These are phyloP conservation scores for Oxytropis ochrocephala DNA, from an alignment of 306 rosid species.

Conservation along the genomic window DNA sequence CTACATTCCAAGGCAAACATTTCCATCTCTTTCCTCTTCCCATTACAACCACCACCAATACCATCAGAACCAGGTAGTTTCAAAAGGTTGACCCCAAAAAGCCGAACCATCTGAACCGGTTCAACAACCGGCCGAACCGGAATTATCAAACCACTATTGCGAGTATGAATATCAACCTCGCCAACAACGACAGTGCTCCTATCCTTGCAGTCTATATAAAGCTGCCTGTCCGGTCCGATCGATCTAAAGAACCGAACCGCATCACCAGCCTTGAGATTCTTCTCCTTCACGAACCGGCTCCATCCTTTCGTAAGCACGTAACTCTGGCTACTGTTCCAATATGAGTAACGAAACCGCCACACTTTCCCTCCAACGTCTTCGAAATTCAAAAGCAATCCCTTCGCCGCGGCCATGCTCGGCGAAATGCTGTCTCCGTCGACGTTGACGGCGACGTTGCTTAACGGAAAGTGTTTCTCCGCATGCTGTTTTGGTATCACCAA, in stretches of 20 bases:
- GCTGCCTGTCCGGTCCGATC: slow-evolving; percentile 62
- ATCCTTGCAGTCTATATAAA: slow-evolving; percentile 63
- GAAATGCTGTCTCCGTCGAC: neutral
- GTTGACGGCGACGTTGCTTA: slow-evolving; percentile 8
- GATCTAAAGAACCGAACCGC: slow-evolving; percentile 63
- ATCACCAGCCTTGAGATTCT: slow-evolving; percentile 77
- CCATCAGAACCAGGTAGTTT: slow-evolving; percentile 44
- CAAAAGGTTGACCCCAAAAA: slow-evolving; percentile 86
- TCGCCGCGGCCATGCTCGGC: slow-evolving; percentile 19
- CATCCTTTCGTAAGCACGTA: slow-evolving; percentile 92
- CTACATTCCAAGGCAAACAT: slow-evolving; percentile 55
- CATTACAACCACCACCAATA: slow-evolving; percentile 37
- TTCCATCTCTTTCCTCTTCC: slow-evolving; percentile 74
- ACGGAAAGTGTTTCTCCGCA: slow-evolving; percentile 92
- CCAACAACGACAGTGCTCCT: slow-evolving; percentile 6
- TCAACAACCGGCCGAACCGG: slow-evolving; percentile 43
- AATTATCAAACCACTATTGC: slow-evolving; percentile 8
- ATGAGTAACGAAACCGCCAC: slow-evolving; percentile 94
- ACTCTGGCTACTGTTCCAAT: slow-evolving; percentile 99
- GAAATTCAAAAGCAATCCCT: slow-evolving; percentile 66
- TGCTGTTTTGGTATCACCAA: slow-evolving; percentile 92
- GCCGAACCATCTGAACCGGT: slow-evolving; percentile 72
- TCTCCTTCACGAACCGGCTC: slow-evolving; percentile 98
- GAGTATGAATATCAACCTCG: neutral
- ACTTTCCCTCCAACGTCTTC: slow-evolving; percentile 94